Base-by-base conservation (phyloP, 305 asterid genomes). In the Petunia hybrid region DNA sequence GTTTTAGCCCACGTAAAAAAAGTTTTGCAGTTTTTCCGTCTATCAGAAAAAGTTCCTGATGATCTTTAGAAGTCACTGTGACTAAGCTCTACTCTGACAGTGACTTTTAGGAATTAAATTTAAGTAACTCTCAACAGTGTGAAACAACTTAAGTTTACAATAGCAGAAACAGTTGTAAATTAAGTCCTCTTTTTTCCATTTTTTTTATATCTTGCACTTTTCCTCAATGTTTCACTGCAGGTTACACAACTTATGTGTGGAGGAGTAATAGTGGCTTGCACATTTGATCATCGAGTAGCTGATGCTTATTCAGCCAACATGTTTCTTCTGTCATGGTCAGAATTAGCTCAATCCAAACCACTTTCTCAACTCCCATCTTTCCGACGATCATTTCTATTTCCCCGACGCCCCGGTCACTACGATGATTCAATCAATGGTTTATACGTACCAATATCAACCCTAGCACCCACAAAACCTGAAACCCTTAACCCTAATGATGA, bases 281-380 rank as follows among this genome's bases (percentile, higher is more conserved):
- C 84, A 9, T 83, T 85, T 66, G 87, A 91, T 71, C 97, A 94
- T 82, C 91, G 89, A 81, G 92, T 90, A 22, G 90, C 94, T 1
- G 97, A 93, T 79, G 97, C 94, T 61, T 87, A 90, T 86, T 91
- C 98, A 13, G 88, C 90, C 85, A 88, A 94, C 84, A 85, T 91
- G 91, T 91, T 94, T 74, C 85, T 93, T 41, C 80, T 87, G 16
- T 89, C 96, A 48, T 93, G 91, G 96, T 87, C 92, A 3, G 92
- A 92, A 85, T 81, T 70, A 83, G 89, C 96, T 46, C 86, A 73
- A 6, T 83, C 88, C 9, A 82, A 85, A 64, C 87, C 86, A 6
- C 76, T 83, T 0, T 80, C 94, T 45, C 85, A 39, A 4, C 76
- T 82, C 2, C 94, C 98, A 6, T 91, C 87, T n/a, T 93, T 90